Evolutionary conservation across 2,329 filamentous ascomycete species (phyloP).

Genomic region (Thielaviopsis ethacetica): DNA sequence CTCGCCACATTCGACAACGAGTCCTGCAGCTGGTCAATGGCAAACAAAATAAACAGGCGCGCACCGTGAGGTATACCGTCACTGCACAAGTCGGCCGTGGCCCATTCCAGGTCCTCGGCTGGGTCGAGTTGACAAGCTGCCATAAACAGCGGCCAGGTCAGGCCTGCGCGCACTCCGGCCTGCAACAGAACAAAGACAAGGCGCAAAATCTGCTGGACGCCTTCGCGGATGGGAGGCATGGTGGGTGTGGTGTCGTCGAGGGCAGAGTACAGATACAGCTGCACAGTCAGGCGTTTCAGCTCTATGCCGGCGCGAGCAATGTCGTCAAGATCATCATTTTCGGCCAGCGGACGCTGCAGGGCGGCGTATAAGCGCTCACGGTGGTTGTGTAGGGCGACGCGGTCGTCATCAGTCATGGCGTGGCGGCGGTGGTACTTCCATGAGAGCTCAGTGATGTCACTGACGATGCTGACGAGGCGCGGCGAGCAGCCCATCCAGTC

Average conservation of each 20-base stretch:
- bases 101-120: slow-evolving; percentile 20
- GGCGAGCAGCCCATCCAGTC: slow-evolving; percentile 29
- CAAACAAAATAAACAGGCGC: slow-evolving; percentile 22
- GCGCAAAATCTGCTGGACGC: slow-evolving; percentile 21
- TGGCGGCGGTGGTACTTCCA: slow-evolving; percentile 16
- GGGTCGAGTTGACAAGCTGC: slow-evolving; percentile 25
- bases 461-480: slow-evolving; percentile 24
- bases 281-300: slow-evolving; percentile 24
- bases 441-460: slow-evolving; percentile 25
- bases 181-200: slow-evolving; percentile 20
- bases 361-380: background rate
- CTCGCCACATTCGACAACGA: slow-evolving; percentile 25
- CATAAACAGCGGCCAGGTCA: slow-evolving; percentile 27
- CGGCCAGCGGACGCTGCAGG: background rate
- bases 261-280: slow-evolving; percentile 26
- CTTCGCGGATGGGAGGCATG: slow-evolving; percentile 15
- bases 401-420: background rate
- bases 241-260: slow-evolving; percentile 24
- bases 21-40: slow-evolving; percentile 22
- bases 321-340: slow-evolving; percentile 17
- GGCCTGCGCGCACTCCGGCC: slow-evolving; percentile 18
- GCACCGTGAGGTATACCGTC: slow-evolving; percentile 16
- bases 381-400: background rate
- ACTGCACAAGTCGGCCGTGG: slow-evolving; percentile 12
- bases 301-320: slow-evolving; percentile 22